These are phyloP conservation scores for Penicillium decumbens DNA, from an alignment of 2,329 filamentous ascomycete species.

Conservation along the genomic window DNA sequence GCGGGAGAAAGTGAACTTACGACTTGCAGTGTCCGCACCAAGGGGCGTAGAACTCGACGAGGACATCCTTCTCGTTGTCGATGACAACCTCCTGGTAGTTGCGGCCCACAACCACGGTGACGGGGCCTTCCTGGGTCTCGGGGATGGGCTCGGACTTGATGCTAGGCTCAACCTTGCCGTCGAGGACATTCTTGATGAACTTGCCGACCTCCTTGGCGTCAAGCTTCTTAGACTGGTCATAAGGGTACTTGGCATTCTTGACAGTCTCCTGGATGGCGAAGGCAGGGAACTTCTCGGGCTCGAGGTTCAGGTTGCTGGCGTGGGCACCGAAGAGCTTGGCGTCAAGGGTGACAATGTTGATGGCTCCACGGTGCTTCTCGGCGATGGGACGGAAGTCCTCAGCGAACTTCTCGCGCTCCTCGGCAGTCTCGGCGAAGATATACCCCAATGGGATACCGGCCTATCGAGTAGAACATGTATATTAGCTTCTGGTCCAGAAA, in stretches of 20 bases:
- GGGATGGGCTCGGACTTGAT: constrained; percentile 98
- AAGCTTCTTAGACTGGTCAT: constrained; percentile 76
- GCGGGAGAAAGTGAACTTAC: constrained; percentile 34
- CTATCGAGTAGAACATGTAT: constrained; percentile 28
- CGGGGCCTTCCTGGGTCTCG: constrained; percentile 84
- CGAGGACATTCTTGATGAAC: constrained; percentile 80
- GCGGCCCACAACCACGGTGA: constrained; percentile 85
- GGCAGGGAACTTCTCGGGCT: constrained; percentile 88
- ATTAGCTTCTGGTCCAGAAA: background rate
- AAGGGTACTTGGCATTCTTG: constrained; percentile 98
- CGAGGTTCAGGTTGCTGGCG: constrained; percentile 93
- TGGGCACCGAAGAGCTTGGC: constrained; percentile 91
- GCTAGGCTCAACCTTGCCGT: constrained; percentile 87
- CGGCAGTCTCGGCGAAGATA: constrained; percentile 88
- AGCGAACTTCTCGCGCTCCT: constrained; percentile 78
- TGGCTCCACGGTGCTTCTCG: constrained; percentile 82
- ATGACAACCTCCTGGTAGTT: constrained; percentile 89
- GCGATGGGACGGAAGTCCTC: constrained; percentile 78
- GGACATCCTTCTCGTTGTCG: constrained; percentile 91
- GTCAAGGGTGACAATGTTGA: constrained; percentile 98
- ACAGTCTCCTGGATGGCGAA: constrained; percentile 94
- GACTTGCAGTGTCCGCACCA: constrained; percentile 69
- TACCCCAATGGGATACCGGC: constrained; percentile 90
- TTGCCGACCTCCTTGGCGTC: constrained; percentile 66
- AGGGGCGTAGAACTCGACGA: constrained; percentile 97